Evolutionary conservation across 495 filamentous ascomycete genomes (phyloP).

Genomic region (Penicillium turbatum): DNA sequence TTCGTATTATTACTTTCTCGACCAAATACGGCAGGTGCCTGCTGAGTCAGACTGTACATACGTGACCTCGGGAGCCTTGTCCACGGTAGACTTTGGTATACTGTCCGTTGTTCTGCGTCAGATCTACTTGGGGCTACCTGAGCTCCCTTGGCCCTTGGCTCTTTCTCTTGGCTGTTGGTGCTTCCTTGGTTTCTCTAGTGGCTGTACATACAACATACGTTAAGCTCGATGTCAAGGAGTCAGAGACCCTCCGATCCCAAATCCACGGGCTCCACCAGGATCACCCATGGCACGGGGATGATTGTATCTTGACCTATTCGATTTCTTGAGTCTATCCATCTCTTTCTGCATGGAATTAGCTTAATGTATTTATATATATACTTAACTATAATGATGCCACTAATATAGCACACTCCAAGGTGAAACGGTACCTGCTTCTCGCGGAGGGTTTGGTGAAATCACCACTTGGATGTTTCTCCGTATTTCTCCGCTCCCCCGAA

Average conservation of each 20-base stretch:
- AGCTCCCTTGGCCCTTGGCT: not conserved
- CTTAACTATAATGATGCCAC: not conserved
- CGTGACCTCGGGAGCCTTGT: not conserved
- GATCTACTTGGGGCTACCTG: not conserved
- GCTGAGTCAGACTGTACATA: not conserved
- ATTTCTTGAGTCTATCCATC: not conserved
- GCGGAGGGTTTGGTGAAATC: constrained; percentile 21
- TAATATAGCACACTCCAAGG: not conserved
- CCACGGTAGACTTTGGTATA: constrained; percentile 7
- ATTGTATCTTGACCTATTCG: constrained; percentile 11
- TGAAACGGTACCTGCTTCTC: constrained; percentile 18
- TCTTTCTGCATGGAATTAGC: not conserved
- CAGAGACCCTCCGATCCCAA: not conserved
- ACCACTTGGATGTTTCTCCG: constrained; percentile 15
- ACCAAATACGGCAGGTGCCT: not conserved
- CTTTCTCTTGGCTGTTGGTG: too few species aligned
- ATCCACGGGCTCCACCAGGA: constrained; percentile 20
- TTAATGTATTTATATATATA: not conserved
- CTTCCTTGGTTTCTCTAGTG: not conserved
- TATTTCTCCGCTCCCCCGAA: constrained; percentile 16
- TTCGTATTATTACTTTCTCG: not conserved
- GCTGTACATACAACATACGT: not conserved
- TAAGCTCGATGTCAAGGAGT: constrained; percentile 2
- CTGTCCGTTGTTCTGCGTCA: not conserved
- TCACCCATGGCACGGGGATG: constrained; percentile 24